Evolutionary conservation across 768 basidiomycete genomes (phyloP).

Genomic region (Sporobolomyces roseus): DNA sequence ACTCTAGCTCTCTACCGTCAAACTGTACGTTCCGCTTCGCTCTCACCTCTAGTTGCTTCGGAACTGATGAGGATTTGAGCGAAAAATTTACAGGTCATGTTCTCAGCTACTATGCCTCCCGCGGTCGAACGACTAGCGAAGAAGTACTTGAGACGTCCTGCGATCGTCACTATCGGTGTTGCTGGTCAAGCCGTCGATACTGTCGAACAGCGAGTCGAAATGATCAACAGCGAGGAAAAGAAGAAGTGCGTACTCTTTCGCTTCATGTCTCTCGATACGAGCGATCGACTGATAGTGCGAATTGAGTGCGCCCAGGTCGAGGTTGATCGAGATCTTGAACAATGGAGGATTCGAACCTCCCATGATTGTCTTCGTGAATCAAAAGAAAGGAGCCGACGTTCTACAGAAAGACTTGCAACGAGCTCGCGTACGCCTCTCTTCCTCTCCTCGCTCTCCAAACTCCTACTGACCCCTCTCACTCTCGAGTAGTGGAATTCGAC

Average conservation of each 20-base stretch:
- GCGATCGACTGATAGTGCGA: too few relatives aligned
- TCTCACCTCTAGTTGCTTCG: neutral
- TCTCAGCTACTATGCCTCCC: slow-evolving; percentile 62
- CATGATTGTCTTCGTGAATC: slow-evolving; percentile 98
- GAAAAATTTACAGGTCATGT: slow-evolving; percentile 55
- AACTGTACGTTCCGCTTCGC: slow-evolving; percentile 29
- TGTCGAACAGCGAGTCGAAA: slow-evolving; percentile 93
- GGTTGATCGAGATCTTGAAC: slow-evolving; percentile 87
- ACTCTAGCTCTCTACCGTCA: slow-evolving; percentile 40
- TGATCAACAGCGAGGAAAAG: slow-evolving; percentile 88
- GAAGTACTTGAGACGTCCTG: slow-evolving; percentile 88
- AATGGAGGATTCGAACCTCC: slow-evolving; percentile 75
- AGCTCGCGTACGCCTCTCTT: slow-evolving; percentile 63
- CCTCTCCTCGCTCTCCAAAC: slow-evolving; percentile 21
- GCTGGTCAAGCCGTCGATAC: slow-evolving; percentile 97
- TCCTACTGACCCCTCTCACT: slow-evolving; percentile 2
- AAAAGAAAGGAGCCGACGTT: slow-evolving; percentile 99
- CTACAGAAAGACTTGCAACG: slow-evolving; percentile 90
- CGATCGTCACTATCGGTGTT: slow-evolving; percentile 95
- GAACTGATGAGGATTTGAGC: too few relatives aligned
- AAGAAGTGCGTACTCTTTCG: slow-evolving; percentile 66
- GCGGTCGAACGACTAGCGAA: slow-evolving; percentile 63
- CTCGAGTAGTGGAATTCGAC: slow-evolving; percentile 81
- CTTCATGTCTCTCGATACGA: neutral
- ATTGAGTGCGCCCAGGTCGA: too few relatives aligned